Evolutionary conservation across 495 filamentous ascomycete species (phyloP).

Genomic region (Neurospora sp.): DNA sequence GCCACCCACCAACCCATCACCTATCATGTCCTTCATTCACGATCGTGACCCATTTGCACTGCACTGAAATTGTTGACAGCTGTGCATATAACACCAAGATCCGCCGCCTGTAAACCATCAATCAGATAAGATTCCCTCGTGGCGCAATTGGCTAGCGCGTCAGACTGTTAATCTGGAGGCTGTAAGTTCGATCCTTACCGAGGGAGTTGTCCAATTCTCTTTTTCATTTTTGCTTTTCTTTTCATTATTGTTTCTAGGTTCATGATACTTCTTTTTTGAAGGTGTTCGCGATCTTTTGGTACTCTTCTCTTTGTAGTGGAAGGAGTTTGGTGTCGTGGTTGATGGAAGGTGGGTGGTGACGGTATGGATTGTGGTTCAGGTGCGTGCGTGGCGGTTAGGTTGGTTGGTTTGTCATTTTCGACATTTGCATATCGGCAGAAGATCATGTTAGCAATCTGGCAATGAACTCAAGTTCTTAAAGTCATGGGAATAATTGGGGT

Average conservation of each 20-base stretch:
- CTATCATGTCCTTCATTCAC: neutral
- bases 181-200: neutral
- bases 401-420: too few relatives aligned
- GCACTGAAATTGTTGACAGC: neutral
- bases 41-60: neutral
- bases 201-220: neutral
- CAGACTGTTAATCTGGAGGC: neutral
- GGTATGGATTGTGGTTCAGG: too few relatives aligned
- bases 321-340: too few relatives aligned
- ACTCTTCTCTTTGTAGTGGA: too few relatives aligned
- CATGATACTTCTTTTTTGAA: too few relatives aligned
- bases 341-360: too few relatives aligned
- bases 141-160: neutral
- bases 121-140: neutral
- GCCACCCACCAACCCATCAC: neutral
- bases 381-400: too few relatives aligned
- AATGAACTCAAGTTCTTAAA: too few relatives aligned
- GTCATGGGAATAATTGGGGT: too few relatives aligned
- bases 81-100: neutral
- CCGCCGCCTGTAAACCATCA: neutral
- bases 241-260: neutral
- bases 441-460: too few relatives aligned
- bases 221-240: neutral
- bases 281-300: neutral
- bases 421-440: too few relatives aligned